These are phyloP conservation scores for Candida labiduridarum DNA, from an alignment of 1,139 yeast species.

Conservation along the genomic window DNA sequence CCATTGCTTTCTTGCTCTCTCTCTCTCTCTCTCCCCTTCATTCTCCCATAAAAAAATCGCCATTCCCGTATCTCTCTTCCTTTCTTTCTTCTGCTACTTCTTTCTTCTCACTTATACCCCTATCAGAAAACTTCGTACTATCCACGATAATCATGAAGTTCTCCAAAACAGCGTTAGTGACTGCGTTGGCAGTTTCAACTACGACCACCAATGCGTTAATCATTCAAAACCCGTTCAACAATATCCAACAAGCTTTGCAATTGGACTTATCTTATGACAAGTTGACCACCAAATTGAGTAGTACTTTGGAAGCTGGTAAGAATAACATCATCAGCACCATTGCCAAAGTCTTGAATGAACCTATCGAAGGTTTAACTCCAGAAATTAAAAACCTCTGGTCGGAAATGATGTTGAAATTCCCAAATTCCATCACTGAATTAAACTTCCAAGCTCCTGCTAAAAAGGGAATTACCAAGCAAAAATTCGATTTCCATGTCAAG, in stretches of 20 bases:
- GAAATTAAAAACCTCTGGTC: conserved; percentile 59
- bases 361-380: conserved; percentile 46
- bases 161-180: conserved; percentile 19
- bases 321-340: conserved; percentile 29
- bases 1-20: background rate
- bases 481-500: conserved; percentile 60
- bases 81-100: background rate
- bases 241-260: conserved; percentile 31
- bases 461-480: conserved; percentile 29
- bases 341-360: conserved; percentile 46
- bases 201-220: conserved; percentile 31
- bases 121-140: background rate
- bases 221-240: conserved; percentile 30
- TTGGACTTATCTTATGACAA: conserved; percentile 22
- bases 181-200: conserved; percentile 27
- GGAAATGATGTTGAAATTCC: conserved; percentile 61
- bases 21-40: background rate
- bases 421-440: conserved; percentile 51
- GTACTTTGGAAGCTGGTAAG: conserved; percentile 21
- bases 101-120: background rate
- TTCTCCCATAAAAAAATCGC: background rate
- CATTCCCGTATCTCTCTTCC: background rate
- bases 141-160: conserved; percentile 28
- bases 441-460: conserved; percentile 54
- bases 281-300: conserved; percentile 16